A percentile compares a stretch with the other conserved stretches of the same genome.
These are phyloP conservation scores for Hura crepitans DNA, from an alignment of 441 rosid genomes.

Conservation along the genomic window DNA sequence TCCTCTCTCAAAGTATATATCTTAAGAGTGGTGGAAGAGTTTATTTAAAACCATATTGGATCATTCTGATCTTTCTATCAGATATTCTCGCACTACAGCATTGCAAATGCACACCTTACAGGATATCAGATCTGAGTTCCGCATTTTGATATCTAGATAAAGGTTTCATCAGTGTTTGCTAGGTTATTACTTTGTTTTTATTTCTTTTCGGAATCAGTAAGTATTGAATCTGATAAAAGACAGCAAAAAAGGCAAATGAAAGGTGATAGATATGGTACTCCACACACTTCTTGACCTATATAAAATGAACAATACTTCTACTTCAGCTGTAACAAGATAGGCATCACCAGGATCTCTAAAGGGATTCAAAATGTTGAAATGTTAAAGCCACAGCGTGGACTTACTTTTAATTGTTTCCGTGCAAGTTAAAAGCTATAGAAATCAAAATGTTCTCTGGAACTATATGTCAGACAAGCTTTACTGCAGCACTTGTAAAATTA, in stretches of 20 bases:
- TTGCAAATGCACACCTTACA: not conserved
- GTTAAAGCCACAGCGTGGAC: not conserved
- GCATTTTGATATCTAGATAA: not conserved
- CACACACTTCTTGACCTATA: not conserved
- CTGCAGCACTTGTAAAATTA: not conserved
- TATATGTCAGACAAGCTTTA: constrained; percentile 3
- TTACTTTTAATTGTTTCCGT: not conserved
- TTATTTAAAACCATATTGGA: not conserved
- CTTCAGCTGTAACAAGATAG: too few species aligned
- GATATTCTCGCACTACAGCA: not conserved
- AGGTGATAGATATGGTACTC: not conserved
- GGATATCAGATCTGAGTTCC: constrained; percentile 1
- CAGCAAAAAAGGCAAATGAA: not conserved
- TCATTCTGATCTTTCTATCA: not conserved
- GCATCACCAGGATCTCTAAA: too few species aligned
- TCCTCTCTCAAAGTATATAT: too few species aligned
- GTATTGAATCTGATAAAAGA: not conserved
- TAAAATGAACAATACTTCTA: not conserved
- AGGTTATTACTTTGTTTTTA: too few species aligned
- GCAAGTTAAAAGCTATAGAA: not conserved
- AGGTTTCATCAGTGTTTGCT: not conserved
- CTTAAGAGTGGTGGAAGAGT: too few species aligned
- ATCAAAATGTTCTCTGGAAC: not conserved
- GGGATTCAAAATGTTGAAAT: too few species aligned
- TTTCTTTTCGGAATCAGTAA: too few species aligned